Percentiles rank a stretch among this genome's conserved stretches.
Evolutionary conservation across 1,284 basidiomycete genomes (phyloP).

Genomic region (Wolfiporia cocos): DNA sequence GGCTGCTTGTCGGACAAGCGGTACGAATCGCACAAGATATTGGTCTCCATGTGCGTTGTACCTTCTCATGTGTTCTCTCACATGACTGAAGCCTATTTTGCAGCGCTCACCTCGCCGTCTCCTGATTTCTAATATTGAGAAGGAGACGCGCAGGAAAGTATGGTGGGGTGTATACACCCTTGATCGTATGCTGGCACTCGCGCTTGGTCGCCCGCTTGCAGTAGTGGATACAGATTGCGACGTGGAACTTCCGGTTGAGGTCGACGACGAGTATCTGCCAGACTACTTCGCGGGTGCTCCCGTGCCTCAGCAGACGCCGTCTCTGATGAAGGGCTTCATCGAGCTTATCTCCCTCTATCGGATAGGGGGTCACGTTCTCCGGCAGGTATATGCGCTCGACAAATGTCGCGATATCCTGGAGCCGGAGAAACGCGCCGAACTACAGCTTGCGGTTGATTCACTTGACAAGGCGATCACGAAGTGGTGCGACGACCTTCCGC

Average conservation of each 20-base stretch:
- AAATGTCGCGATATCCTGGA: conserved; percentile 69
- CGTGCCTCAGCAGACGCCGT: conserved; percentile 47
- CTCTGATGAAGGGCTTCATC: conserved; percentile 77
- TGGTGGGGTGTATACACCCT: conserved; percentile 90
- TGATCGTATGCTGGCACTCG: conserved; percentile 85
- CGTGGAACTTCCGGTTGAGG: conserved; percentile 72
- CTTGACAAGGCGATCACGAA: conserved; percentile 71
- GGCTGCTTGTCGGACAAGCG: conserved; percentile 85
- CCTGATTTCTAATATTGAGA: conserved; percentile 65
- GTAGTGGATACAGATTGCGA: conserved; percentile 79
- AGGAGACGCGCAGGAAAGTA: conserved; percentile 81
- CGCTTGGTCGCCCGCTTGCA: conserved; percentile 77
- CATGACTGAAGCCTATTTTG: too few relatives aligned
- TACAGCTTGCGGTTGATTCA: conserved; percentile 70
- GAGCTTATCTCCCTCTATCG: conserved; percentile 74
- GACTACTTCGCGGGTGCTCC: conserved; percentile 64
- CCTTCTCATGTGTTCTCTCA: conserved; percentile 10
- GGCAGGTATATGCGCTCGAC: conserved; percentile 75
- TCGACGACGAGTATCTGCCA: conserved; percentile 73
- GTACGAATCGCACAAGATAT: conserved; percentile 84
- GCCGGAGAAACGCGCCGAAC: conserved; percentile 63
- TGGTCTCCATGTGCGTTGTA: conserved; percentile 73
- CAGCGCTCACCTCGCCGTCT: conserved; percentile 80
- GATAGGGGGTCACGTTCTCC: conserved; percentile 77
- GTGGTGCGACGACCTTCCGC: conserved; percentile 77